Conservation (phyloP, 768 basidiomycete species). For the Sporobolomyces phaffii region DNA sequence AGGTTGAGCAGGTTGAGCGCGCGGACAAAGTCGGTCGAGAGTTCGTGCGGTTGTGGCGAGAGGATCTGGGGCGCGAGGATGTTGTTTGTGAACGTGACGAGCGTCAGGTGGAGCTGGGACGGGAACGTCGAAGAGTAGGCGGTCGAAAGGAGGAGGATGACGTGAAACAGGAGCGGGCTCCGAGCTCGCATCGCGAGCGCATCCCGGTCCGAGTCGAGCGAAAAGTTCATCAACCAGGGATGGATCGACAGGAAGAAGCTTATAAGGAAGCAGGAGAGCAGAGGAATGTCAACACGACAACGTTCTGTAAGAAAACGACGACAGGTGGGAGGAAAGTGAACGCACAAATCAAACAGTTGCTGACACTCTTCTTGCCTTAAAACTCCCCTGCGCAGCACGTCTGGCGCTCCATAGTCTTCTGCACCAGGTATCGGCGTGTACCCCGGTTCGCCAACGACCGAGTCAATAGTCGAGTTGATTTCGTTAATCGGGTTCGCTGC, state of each 20-base stretch:
- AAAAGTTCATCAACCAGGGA: conserved; percentile 38
- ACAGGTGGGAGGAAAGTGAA: neutral
- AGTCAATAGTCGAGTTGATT: conserved; percentile 33
- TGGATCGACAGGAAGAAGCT: conserved; percentile 37
- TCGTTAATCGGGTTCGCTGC: conserved; percentile 27
- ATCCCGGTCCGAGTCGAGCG: conserved; percentile 32
- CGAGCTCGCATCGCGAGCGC: conserved; percentile 11
- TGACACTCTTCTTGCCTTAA: conserved; percentile 31
- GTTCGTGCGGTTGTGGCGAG: conserved; percentile 36
- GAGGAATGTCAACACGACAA: too few species aligned
- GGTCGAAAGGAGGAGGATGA: conserved; percentile 32
- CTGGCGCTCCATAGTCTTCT: conserved; percentile 34
- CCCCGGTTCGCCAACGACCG: conserved; percentile 6
- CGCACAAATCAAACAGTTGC: conserved; percentile 37
- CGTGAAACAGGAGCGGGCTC: conserved; percentile 26
- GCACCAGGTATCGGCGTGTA: conserved; percentile 4
- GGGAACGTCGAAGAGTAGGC: conserved; percentile 38
- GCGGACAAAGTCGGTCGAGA: conserved; percentile 38
- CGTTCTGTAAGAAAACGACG: too few species aligned
- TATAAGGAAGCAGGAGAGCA: too few species aligned
- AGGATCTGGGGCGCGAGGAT: conserved; percentile 39
- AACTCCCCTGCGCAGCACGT: conserved; percentile 23
- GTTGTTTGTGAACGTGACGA: conserved; percentile 36
- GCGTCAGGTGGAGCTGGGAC: conserved; percentile 34
- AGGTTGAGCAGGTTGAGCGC: conserved; percentile 35